Base-by-base conservation (phyloP, 768 basidiomycete genomes). In the Phallus indusiatus region DNA sequence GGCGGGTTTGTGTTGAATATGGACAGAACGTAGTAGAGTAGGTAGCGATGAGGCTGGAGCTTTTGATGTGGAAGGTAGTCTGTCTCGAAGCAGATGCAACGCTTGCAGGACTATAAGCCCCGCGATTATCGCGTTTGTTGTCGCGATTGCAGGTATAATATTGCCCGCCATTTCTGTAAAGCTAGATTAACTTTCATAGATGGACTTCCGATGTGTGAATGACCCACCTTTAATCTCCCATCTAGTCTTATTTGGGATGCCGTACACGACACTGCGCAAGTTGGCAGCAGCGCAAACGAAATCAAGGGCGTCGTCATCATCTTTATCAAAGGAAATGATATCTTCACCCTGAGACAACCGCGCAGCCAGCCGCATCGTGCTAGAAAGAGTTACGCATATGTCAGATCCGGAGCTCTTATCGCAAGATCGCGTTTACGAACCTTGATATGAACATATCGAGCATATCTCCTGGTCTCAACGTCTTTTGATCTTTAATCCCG, bases 61-160 rank as follows among this genome's bases (percentile, higher is more conserved):
- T 81, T 64, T 79, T 81, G 37, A 53, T 20, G 57, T 53, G 10
- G 49, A 53, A 18, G 57, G 50, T 18, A 34, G 48, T 20, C 9
- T 50, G 5, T 48, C 50, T 20, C 83, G 85, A 36, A 98, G 77
- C 47, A 96, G 76, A 59, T 93, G 87, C 20, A 97, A 74, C 0
- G 94, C 89, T 70, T 97, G 94, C 49, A 97, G 78, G 21, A 98
- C 94, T 67, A 98, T 93, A 42, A 95, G 76, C 0, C 95, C 96
- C 0, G 96, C 88, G 64, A 98, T 84, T 70, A 99, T 90, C 10
- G 96, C 96, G 69, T 99, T 99, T 21, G 96, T 99, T 3, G 96
- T 99, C 5, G 96, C 96, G 66, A 99, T 98, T 1, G 96, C 96
- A 6, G 96, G 96, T 63, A 98, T 99, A 66, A 99, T 98, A 72